A percentile compares a stretch with the other conserved stretches of the same genome.
These are phyloP conservation scores for Serpula lacrymans DNA, from an alignment of 768 basidiomycete species.

Conservation along the genomic window DNA sequence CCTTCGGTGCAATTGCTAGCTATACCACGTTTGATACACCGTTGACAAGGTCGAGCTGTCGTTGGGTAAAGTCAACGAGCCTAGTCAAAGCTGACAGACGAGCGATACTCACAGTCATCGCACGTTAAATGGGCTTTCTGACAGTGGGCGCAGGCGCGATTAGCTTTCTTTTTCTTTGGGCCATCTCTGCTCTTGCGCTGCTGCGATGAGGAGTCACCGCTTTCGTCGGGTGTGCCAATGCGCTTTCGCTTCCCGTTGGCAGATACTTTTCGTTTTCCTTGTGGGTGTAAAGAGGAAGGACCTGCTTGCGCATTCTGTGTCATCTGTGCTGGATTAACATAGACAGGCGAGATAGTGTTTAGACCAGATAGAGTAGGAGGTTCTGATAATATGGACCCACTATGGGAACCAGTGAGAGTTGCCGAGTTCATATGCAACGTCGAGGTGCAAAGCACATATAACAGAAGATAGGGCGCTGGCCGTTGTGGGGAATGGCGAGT, in stretches of 20 bases:
- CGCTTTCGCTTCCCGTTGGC: conserved; percentile 55
- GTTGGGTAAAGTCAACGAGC: conserved; percentile 14
- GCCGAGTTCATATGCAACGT: conserved; percentile 6
- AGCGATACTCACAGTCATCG: conserved; percentile 77
- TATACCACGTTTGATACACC: conserved; percentile 93
- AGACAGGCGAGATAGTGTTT: conserved; percentile 18
- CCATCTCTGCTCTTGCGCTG: conserved; percentile 63
- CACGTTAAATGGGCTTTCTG: conserved; percentile 99
- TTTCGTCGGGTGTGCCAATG: conserved; percentile 55
- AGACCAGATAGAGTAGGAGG: conserved; percentile 5
- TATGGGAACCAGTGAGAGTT: conserved; percentile 2
- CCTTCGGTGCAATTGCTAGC: conserved; percentile 89
- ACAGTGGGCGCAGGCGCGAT: conserved; percentile 91
- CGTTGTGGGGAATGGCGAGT: background rate
- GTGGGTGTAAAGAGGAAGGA: conserved; percentile 17
- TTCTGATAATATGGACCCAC: conserved; percentile 7
- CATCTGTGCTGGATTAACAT: conserved; percentile 43
- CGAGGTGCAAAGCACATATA: conserved; percentile 16
- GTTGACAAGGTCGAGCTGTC: conserved; percentile 90
- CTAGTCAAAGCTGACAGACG: conserved; percentile 7
- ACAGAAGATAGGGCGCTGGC: background rate
- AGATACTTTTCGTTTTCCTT: conserved; percentile 37
- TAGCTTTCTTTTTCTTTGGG: conserved; percentile 94
- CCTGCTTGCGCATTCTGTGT: conserved; percentile 33
- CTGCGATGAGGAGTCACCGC: conserved; percentile 42